phyloP scores from a whole-genome alignment of 2,329 filamentous ascomycete genomes.

The Proliferodiscus dingleyae region DNA sequence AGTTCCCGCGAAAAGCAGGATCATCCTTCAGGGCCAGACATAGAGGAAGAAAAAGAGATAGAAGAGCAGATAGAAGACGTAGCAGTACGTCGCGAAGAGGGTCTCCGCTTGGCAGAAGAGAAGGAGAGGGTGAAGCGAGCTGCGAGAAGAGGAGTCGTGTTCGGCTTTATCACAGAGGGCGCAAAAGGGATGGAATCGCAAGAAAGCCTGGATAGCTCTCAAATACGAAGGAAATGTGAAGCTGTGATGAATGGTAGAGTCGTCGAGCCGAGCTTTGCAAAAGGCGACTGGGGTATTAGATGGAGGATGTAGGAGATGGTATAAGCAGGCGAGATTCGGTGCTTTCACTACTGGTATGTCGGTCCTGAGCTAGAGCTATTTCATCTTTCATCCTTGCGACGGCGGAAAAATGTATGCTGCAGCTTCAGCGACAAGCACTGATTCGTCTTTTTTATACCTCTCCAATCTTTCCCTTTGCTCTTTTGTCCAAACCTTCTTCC shows the following conservation, averaged over 20 bases:
- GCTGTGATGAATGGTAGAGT: slow-evolving; percentile 54
- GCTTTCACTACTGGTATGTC: too few species aligned
- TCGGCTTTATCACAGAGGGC: slow-evolving; percentile 11
- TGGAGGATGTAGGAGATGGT: too few species aligned
- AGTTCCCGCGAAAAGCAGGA: slow-evolving; percentile 42
- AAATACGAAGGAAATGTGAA: slow-evolving; percentile 50
- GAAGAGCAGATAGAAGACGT: slow-evolving; percentile 46
- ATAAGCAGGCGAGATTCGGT: too few species aligned
- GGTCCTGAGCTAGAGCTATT: too few species aligned
- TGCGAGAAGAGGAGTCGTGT: slow-evolving; percentile 17
- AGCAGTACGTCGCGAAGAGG: slow-evolving; percentile 38
- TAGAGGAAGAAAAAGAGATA: slow-evolving; percentile 34
- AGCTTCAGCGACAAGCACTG: too few species aligned
- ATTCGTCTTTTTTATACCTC: too few species aligned
- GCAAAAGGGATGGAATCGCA: too few species aligned
- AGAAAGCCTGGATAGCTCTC: too few species aligned
- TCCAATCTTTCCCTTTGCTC: too few species aligned
- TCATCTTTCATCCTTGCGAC: too few species aligned
- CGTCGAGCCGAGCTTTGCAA: slow-evolving; percentile 56
- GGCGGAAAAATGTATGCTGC: too few species aligned
- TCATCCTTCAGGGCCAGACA: slow-evolving; percentile 37
- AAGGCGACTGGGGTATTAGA: slow-evolving; percentile 54
- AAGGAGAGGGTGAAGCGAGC: slow-evolving; percentile 16
- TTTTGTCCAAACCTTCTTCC: too few species aligned
- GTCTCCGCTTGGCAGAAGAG: slow-evolving; percentile 13